phyloP scores from a whole-genome alignment of 441 rosid genomes.

The Metrosideros polymorpha region DNA sequence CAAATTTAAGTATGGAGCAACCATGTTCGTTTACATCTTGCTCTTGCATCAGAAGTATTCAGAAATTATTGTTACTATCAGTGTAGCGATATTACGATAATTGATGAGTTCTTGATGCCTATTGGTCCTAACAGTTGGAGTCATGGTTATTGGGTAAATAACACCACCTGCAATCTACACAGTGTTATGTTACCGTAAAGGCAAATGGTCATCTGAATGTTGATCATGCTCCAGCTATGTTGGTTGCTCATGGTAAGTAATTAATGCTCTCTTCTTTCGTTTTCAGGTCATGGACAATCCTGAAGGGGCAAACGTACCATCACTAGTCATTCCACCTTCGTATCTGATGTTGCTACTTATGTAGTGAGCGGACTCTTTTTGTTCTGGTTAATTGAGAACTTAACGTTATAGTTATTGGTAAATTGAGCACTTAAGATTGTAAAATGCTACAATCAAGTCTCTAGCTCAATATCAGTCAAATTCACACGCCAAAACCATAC shows the following conservation, averaged over 20 bases:
- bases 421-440: too few species aligned
- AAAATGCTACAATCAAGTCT: too few species aligned
- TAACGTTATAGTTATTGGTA: too few species aligned
- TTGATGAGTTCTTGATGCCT: not conserved
- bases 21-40: not conserved
- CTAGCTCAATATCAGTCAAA: too few species aligned
- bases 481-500: too few species aligned
- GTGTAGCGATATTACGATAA: not conserved
- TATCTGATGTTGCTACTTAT: not conserved
- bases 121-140: not conserved
- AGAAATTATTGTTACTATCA: not conserved
- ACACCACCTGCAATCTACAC: not conserved
- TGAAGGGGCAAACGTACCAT: conserved; percentile 84
- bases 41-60: not conserved
- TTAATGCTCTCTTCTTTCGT: not conserved
- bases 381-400: not conserved
- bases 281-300: conserved; percentile 89
- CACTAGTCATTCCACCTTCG: conserved; percentile 15
- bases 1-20: not conserved
- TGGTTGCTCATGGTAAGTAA: not conserved
- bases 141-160: not conserved
- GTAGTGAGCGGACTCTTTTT: not conserved
- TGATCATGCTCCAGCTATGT: not conserved
- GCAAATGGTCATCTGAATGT: not conserved
- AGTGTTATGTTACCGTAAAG: not conserved